Evolutionary conservation across 2,329 filamentous ascomycete species (phyloP), one percentile per base, ranked within the genome.

Genomic region (Phyllosticta paracitricarpa): DNA sequence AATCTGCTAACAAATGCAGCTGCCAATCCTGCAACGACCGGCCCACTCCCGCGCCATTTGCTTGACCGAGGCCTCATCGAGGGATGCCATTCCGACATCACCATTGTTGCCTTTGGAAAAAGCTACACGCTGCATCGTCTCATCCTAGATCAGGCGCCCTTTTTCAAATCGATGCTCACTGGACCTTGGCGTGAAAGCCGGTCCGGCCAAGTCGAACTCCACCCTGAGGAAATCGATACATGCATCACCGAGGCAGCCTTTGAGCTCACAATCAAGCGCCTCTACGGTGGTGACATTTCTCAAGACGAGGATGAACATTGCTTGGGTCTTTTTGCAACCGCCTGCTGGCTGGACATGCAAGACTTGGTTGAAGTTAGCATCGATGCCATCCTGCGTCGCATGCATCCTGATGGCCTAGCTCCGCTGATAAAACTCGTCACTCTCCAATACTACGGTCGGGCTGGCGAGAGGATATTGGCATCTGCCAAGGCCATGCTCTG

Each of bases 401-500:
- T 83, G 81, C 76, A 74, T 9, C 77, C 79, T 0, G 73, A 77
- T 19, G 79, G 72, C 2, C 71, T 83, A 3, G 74, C 77, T 14
- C 74, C 75, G 2, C 68, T 82, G 6, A 81, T 84, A 64, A 78
- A 76, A 33, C 71, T 84, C 0, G 81, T 83, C 53, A 83, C 81
- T 0, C 72, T 72, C 51, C 82, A 82, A 63, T 83, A 82, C 70
- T 84, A 84, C 62, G 81, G 81, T 35, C 75, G 78, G 59, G 74
- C 81, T 25, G 81, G 81, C 4, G 81, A 82, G 63, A 78, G 80
- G 35, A 80, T 83, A 6, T 71, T 84, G 3, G 78, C 79, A 26
- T 81, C 79, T 25, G 80, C 80, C n/a, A 83, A 83, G 66, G 79
- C 81, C 5, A 83, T 83, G 80, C 72, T 84, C 8, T 82, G 80